Percentiles rank a stretch among this genome's conserved stretches.
These are phyloP conservation scores for Fusarium aywerte DNA, from an alignment of 2,329 filamentous ascomycete species.

Conservation along the genomic window DNA sequence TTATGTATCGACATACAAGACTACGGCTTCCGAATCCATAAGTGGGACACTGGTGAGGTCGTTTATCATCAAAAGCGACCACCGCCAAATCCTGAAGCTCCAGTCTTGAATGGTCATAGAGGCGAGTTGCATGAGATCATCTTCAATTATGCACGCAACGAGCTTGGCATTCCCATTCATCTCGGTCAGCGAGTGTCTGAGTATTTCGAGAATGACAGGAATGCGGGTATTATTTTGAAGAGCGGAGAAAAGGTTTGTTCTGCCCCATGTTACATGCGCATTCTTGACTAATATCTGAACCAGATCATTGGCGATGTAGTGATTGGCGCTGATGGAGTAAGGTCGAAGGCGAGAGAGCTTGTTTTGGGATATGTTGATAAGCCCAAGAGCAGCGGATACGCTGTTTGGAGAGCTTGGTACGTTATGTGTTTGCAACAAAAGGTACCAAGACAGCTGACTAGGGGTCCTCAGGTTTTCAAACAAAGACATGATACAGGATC, in stretches of 20 bases:
- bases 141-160: slow-evolving; percentile 30
- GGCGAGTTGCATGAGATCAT: slow-evolving; percentile 34
- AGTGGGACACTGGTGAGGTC: slow-evolving; percentile 56
- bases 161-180: slow-evolving; percentile 26
- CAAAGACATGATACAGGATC: slow-evolving; percentile 62
- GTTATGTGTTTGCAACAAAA: slow-evolving; percentile 14
- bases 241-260: slow-evolving; percentile 11
- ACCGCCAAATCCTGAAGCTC: slow-evolving; percentile 30
- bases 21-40: slow-evolving; percentile 58
- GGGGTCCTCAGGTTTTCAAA: slow-evolving; percentile 47
- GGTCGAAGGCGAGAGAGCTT: slow-evolving; percentile 36
- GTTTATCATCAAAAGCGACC: slow-evolving; percentile 64
- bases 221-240: slow-evolving; percentile 23
- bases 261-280: fast-evolving
- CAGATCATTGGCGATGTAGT: slow-evolving; percentile 32
- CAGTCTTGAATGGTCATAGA: slow-evolving; percentile 32
- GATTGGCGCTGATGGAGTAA: slow-evolving; percentile 34
- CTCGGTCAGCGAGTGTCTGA: slow-evolving; percentile 23
- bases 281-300: neutral
- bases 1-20: slow-evolving; percentile 44
- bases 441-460: neutral
- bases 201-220: slow-evolving; percentile 14
- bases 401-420: slow-evolving; percentile 61
- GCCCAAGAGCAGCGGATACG: slow-evolving; percentile 37
- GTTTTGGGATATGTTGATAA: slow-evolving; percentile 31